Evolutionary conservation across 139 green algal species (phyloP), one percentile per base, ranked within the genome.

Genomic region (Chlorella ohadii): DNA sequence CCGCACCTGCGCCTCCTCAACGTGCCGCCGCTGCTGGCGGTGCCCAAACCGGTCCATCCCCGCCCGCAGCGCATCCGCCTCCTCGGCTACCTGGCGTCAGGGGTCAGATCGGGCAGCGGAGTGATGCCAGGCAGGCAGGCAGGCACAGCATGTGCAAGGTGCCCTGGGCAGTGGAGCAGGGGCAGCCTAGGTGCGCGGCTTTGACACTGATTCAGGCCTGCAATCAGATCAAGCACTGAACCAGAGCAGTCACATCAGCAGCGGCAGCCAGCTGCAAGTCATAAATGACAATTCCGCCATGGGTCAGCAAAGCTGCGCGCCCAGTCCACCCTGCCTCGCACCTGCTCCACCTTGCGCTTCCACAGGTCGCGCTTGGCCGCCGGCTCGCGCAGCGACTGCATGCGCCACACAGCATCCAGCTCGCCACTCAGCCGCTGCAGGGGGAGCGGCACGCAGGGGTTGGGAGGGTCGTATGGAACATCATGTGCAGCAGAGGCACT

Each of bases 371-470:
- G 82, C 74, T 93, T 94, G 31, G 79, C 78, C 67, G 74, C 65
- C 13, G 85, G 85, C 76, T 96, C 91, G 19, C 93, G 83, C 3
- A 97, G 79, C 4, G 92, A 83, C 63, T 95, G 91, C 94, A 98
- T 97, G 31, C 95, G 91, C 93, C 94, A 97, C 15, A 90, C 83
- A n/a, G 85, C 91, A 64, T 98, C 94, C 88, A 97, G 88, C 57
- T 96, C 91, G 23, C 74, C 38, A 75, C 87, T 94, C 33, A 89
- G 93, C n/a, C 89, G 82, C 90, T 96, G 91, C 84, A 91, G 22
- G 31, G 0, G 12, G 55, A 44, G 34, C 6, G 34, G 28, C 15
- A 38, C n/a, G n/a, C n/a, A 31, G 34, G 17, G 19, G 36, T 19
- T 16, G 67, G 17, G 19, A 23, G 16, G 34, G 19, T 12, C n/a